These are phyloP conservation scores for Lathyrus oleraceus DNA, from an alignment of 306 rosid genomes.

Conservation along the genomic window DNA sequence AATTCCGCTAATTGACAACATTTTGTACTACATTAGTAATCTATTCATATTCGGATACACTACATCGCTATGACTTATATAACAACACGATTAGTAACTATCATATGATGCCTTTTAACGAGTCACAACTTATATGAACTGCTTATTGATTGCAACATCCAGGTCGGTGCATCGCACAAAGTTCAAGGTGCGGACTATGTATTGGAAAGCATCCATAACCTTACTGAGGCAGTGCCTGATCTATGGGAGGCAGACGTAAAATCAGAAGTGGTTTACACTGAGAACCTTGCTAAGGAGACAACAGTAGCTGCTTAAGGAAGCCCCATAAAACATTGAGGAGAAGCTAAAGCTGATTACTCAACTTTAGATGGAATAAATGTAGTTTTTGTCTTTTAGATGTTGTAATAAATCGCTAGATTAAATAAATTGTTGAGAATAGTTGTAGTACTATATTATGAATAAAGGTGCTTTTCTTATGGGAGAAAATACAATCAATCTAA, in stretches of 20 bases:
- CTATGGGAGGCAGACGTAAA: constrained; percentile 68
- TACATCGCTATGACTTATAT: not conserved
- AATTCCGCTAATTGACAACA: not conserved
- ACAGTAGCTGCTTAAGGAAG: constrained; percentile 57
- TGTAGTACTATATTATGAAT: no score
- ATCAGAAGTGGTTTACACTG: constrained; percentile 57
- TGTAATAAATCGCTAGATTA: not conserved
- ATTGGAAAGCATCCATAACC: constrained; percentile 78
- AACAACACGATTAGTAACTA: not conserved
- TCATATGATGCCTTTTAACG: not conserved
- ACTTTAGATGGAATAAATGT: not conserved
- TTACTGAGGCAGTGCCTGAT: constrained; percentile 71
- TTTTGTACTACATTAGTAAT: not conserved
- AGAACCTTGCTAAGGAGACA: constrained; percentile 70
- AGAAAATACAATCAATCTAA: no score
- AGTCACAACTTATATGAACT: not conserved
- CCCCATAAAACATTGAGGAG: not conserved
- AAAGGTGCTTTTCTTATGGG: no score
- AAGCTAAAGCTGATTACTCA: not conserved
- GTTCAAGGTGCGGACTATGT: constrained; percentile 83
- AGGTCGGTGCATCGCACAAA: constrained; percentile 78
- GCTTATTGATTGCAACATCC: not conserved
- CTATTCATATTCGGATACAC: not conserved
- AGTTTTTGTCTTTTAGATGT: not conserved
- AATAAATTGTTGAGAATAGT: not conserved